Evolutionary conservation across 2,329 filamentous ascomycete species (phyloP).

Genomic region (Colletotrichum sansevieriae): DNA sequence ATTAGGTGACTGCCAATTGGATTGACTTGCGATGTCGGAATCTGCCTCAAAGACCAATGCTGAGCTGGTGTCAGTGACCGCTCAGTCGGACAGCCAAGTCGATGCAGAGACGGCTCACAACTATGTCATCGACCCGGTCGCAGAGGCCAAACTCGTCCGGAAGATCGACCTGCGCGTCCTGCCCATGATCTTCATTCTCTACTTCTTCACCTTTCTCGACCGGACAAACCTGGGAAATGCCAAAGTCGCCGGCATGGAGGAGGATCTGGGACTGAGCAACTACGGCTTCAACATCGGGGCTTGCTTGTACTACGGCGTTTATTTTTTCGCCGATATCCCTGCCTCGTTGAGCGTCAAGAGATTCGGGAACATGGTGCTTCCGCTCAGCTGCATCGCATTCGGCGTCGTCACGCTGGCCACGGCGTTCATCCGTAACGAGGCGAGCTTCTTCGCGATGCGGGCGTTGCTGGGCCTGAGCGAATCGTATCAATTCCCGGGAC

Average conservation of each 20-base stretch:
- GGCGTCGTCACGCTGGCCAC: conserved; percentile 71
- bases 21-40: neutral
- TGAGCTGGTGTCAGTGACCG: neutral
- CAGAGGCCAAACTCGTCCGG: conserved; percentile 42
- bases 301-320: conserved; percentile 44
- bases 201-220: conserved; percentile 68
- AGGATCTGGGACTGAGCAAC: conserved; percentile 58
- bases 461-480: conserved; percentile 73
- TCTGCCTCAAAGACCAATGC: conserved; percentile 2
- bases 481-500: conserved; percentile 74
- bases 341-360: conserved; percentile 43
- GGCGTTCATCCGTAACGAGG: conserved; percentile 68
- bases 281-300: conserved; percentile 43
- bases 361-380: conserved; percentile 43
- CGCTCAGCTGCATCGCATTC: conserved; percentile 60
- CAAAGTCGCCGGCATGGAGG: conserved; percentile 55
- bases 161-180: conserved; percentile 50
- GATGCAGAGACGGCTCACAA: conserved; percentile 42
- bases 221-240: conserved; percentile 63
- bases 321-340: conserved; percentile 44
- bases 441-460: conserved; percentile 64
- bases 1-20: too few species aligned
- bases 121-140: conserved; percentile 41
- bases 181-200: conserved; percentile 68
- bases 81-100: neutral